Base-by-base conservation (phyloP, 2,329 filamentous ascomycete genomes). In the Hypoxylon sp. region DNA sequence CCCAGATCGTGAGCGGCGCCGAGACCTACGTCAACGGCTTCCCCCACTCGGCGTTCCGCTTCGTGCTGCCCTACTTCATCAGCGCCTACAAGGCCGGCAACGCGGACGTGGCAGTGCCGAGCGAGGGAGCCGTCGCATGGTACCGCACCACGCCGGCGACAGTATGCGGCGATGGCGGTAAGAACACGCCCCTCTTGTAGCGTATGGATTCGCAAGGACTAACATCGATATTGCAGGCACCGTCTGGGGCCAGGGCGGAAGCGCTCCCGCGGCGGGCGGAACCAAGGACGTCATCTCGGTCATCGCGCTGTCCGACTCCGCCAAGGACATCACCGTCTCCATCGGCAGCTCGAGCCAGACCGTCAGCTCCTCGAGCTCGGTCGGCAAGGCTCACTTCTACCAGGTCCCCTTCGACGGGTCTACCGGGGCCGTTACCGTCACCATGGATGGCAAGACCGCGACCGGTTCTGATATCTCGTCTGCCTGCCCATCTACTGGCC, bases 21-120 rank as follows among this genome's bases (percentile, higher is more conserved):
- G 75, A 76, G n/a, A 67, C 67, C 9, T 84, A 83, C 55, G 76
- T 78, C 48, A 56, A 74, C n/a, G 74, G 76, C 10, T 77, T 79
- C 66, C 75, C 76, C 1, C 82, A 84, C 64, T 73, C 79, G 8
- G 79, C 73, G 6, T 83, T 82, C 75, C 76, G 78, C 20, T 75
- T 75, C 26, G 67, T 80, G 5, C 69, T 83, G 9, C 80, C 81
- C 0, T 79, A 78, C 60, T 78, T 80, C 66, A 82, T 83, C 63
- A 70, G 73, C 13, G 76, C 76, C 20, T 84, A 81, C 72, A 83
- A 83, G 67, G 74, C 73, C 13, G 78, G 76, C 11, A 74, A 69
- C 18, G 63, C 69, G 11, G 63, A 72, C 21, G 65, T 74, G 5
- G 58, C 69, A 18, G 15, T 69, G 5, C 64, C 66, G 2, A 54